Conservation (phyloP, 768 basidiomycete genomes). For the Amylocystis lapponica region DNA sequence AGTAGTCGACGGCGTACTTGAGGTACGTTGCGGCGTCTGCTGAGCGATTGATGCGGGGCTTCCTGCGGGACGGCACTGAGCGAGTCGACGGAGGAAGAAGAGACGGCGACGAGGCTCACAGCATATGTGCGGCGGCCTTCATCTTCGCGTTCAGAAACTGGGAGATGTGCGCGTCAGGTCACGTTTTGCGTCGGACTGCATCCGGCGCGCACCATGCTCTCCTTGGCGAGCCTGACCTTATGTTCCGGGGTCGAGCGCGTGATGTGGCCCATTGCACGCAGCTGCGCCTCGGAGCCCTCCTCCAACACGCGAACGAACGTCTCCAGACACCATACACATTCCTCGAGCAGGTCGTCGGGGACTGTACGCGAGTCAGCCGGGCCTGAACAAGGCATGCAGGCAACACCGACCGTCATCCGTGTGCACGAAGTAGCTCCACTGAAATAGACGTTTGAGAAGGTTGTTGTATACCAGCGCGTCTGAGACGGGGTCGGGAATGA, state of each 20-base stretch:
- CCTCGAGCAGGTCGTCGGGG: constrained; percentile 1
- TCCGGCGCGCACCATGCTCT: too few relatives aligned
- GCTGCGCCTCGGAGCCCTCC: constrained; percentile 1
- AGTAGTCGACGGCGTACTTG: neutral
- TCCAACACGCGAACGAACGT: neutral
- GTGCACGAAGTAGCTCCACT: neutral
- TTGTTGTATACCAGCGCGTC: neutral
- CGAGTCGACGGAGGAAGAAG: neutral
- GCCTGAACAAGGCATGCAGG: too few relatives aligned
- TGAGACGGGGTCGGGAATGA: neutral
- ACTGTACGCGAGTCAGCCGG: neutral
- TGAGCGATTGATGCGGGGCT: neutral
- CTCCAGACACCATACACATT: neutral
- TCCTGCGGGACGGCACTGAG: neutral
- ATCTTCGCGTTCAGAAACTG: neutral
- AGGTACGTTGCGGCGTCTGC: neutral
- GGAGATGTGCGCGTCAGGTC: too few relatives aligned
- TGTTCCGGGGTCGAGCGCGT: neutral
- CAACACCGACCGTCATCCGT: neutral
- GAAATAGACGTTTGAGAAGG: neutral
- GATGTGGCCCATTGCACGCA: constrained; percentile 5
- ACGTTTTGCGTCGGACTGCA: too few relatives aligned
- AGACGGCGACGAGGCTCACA: neutral
- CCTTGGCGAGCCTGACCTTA: neutral
- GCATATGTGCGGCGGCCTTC: neutral